Base-by-base conservation (phyloP, 495 filamentous ascomycete genomes). In the Hypoxylon perforatum region DNA sequence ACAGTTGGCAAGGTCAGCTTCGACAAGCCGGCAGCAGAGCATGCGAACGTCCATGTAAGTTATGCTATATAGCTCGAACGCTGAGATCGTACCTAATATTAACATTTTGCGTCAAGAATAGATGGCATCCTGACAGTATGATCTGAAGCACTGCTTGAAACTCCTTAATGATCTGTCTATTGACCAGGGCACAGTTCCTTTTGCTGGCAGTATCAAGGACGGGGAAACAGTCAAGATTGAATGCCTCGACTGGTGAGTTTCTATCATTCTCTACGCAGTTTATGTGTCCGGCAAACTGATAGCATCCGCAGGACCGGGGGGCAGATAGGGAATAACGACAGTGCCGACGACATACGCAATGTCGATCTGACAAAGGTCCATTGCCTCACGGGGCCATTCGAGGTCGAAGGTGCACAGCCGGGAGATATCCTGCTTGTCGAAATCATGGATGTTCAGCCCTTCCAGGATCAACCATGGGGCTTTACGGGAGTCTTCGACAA, bases 381-480 rank as follows among this genome's bases (percentile, higher is more conserved):
- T 76, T 97, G 96, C 73, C 84, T 98, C 2, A 93, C 90, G 0
- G 94, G 94, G 0, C 94, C 94, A 0, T 97, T 98, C 67, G 92
- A 97, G 66, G 85, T 98, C 54, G 91, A 93, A 68, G 89, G 86
- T 1, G 94, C 94, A 3, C 86, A 91, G 71, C 94, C 94, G 0
- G 94, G 94, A 0, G 94, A 97, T 73, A 80, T 97, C 7, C 82
- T 98, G 1, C 73, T 96, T 0, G 92, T 97, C 3, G 93, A 98
- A 77, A 97, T 98, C 61, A 94, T 97, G 79, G 94, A 97, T 64
- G 94, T 97, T 2, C 94, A 97, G 67, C 94, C 94, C 7, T 89
- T 96, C 65, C 81, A 93, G 70, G 88, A 95, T 12, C 85, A 89
- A 65, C 93, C 93, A 0, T 97, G 94, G 94, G 94, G 94, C 1